Conservation (phyloP, 805 yeast genomes). For the Barnettozyma californica region DNA sequence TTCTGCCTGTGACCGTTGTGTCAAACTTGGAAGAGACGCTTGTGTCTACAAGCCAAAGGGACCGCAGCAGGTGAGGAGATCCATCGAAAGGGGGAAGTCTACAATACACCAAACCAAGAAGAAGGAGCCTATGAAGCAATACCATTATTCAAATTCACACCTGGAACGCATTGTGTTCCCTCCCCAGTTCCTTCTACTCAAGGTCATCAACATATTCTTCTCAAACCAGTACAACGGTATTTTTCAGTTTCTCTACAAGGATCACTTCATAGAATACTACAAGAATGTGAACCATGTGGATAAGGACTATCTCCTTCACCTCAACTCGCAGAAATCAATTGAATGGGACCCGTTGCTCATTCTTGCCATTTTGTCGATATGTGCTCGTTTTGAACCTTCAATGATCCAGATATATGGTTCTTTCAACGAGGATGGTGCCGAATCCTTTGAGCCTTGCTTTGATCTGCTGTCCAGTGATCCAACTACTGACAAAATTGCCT, state of each 20-base stretch:
- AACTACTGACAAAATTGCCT: slow-evolving; percentile 16
- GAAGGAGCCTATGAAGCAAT: not conserved
- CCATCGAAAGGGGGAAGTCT: not conserved
- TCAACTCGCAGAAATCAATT: slow-evolving; percentile 3
- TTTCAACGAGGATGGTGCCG: slow-evolving; percentile 28
- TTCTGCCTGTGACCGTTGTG: slow-evolving; percentile 9
- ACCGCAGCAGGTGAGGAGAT: slow-evolving; percentile 6
- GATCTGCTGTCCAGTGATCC: slow-evolving; percentile 1
- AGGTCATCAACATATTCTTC: slow-evolving; percentile 12
- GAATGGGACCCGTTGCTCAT: slow-evolving; percentile 27
- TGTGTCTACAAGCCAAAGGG: slow-evolving; percentile 14
- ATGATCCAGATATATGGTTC: slow-evolving; percentile 29
- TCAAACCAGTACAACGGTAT: slow-evolving; percentile 15
- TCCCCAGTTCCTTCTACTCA: slow-evolving; percentile 10
- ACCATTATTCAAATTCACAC: slow-evolving; percentile 2
- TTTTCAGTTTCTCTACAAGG: slow-evolving; percentile 11
- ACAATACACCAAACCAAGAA: not conserved
- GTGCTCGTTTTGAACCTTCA: slow-evolving; percentile 31
- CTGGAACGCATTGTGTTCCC: slow-evolving; percentile 7
- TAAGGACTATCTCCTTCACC: slow-evolving; percentile 4
- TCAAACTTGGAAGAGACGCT: slow-evolving; percentile 7
- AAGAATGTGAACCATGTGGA: slow-evolving; percentile 3
- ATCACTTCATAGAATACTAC: slow-evolving; percentile 6
- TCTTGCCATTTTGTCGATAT: slow-evolving; percentile 32
- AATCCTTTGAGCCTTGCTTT: slow-evolving; percentile 24